Conservation (phyloP, 345 rosid species). For the Limnanthes douglasii region DNA sequence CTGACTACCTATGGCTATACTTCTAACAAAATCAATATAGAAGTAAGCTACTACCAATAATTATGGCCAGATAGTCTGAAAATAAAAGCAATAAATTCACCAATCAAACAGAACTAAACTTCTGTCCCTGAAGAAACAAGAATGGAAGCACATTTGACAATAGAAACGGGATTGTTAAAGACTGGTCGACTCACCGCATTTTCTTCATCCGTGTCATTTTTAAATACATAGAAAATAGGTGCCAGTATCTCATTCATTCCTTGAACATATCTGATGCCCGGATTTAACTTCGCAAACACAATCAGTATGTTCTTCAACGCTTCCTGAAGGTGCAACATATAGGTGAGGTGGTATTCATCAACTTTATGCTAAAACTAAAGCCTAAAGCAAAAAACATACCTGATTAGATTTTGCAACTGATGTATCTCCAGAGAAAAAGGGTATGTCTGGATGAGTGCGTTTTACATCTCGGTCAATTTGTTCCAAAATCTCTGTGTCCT, state of each 20-base stretch:
- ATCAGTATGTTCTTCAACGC: slow-evolving; percentile 70
- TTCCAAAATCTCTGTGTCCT: slow-evolving; percentile 86
- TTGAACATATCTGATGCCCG: slow-evolving; percentile 97
- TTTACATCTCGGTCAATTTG: slow-evolving; percentile 95
- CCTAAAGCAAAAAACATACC: slow-evolving; percentile 22
- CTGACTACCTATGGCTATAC: too few species aligned
- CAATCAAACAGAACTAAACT: too few species aligned
- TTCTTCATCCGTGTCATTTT: slow-evolving; percentile 74
- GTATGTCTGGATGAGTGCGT: slow-evolving; percentile 96
- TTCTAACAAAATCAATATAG: too few species aligned
- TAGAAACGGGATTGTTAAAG: too few species aligned
- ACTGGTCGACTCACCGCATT: slow-evolving; percentile 52
- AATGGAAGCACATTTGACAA: too few species aligned
- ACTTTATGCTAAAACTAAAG: slow-evolving; percentile 1
- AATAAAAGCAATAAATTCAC: too few species aligned
- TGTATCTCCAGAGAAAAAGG: slow-evolving; percentile 82
- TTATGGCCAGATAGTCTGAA: too few species aligned
- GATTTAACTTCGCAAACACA: slow-evolving; percentile 93
- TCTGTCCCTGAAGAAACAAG: too few species aligned
- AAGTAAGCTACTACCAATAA: too few species aligned
- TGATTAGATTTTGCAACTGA: slow-evolving; percentile 64
- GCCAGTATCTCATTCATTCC: slow-evolving; percentile 99
- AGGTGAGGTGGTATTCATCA: slow-evolving; percentile 9
- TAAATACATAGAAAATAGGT: slow-evolving; percentile 75
- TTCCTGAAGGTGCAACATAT: slow-evolving; percentile 37